Conservation (phyloP, 495 filamentous ascomycete species). For the Penicillium fimorum region DNA sequence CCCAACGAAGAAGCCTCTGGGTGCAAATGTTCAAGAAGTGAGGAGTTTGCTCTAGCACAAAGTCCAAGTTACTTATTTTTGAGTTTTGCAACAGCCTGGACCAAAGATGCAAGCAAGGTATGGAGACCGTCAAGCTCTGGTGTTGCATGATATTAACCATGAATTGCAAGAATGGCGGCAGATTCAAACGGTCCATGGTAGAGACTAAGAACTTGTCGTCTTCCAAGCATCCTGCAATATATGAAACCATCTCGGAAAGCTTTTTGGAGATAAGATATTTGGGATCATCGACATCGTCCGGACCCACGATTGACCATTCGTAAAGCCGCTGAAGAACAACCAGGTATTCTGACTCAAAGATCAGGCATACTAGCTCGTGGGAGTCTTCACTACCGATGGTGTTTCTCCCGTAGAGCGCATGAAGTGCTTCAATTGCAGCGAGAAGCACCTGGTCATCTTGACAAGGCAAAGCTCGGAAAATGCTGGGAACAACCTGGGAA, state of each 20-base stretch:
- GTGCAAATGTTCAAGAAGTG: slow-evolving; percentile 78
- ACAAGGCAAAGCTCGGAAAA: slow-evolving; percentile 72
- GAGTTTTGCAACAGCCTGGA: slow-evolving; percentile 71
- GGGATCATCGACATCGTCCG: slow-evolving; percentile 79
- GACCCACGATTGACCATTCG: slow-evolving; percentile 77
- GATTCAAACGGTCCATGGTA: slow-evolving; percentile 53
- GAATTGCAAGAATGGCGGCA: slow-evolving; percentile 75
- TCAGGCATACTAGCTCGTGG: slow-evolving; percentile 69
- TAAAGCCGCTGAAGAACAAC: slow-evolving; percentile 72
- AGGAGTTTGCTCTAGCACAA: slow-evolving; percentile 67
- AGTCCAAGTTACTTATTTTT: slow-evolving; percentile 60
- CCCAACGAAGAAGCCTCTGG: slow-evolving; percentile 75
- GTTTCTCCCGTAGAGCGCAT: slow-evolving; percentile 73
- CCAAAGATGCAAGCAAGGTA: slow-evolving; percentile 89
- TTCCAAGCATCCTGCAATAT: slow-evolving; percentile 78
- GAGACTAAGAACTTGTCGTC: slow-evolving; percentile 59
- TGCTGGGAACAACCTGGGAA: slow-evolving; percentile 64
- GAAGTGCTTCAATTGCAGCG: slow-evolving; percentile 79
- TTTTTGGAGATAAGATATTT: slow-evolving; percentile 92
- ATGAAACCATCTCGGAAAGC: slow-evolving; percentile 88
- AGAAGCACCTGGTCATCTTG: slow-evolving; percentile 72
- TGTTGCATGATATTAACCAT: slow-evolving; percentile 76
- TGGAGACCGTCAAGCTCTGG: slow-evolving; percentile 86
- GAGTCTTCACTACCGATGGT: slow-evolving; percentile 79
- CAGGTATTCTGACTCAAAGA: slow-evolving; percentile 70